Percentiles rank a stretch among this genome's conserved stretches.
These are phyloP conservation scores for Colletotrichum euphorbiae DNA, from an alignment of 2,329 filamentous ascomycete species.

Conservation along the genomic window DNA sequence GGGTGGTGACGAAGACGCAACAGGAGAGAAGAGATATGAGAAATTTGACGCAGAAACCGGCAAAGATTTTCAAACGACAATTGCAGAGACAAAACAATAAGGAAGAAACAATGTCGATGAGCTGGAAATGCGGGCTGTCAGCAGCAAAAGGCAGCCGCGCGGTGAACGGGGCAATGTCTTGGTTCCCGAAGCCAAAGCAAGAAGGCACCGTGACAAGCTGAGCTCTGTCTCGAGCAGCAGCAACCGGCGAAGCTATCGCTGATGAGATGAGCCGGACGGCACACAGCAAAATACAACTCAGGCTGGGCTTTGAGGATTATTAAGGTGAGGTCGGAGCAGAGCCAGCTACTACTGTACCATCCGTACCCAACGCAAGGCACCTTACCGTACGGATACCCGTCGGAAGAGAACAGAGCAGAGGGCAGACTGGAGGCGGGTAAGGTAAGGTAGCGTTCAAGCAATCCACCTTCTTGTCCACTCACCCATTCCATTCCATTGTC, in stretches of 20 bases:
- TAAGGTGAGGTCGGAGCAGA: constrained; percentile 28
- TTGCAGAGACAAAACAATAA: neutral
- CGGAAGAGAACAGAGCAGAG: too few species aligned
- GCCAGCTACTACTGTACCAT: neutral
- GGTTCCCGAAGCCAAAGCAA: neutral
- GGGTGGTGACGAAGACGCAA: neutral
- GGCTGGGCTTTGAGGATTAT: constrained; percentile 25
- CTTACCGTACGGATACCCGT: too few species aligned
- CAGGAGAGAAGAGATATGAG: neutral
- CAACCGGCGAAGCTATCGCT: constrained; percentile 6
- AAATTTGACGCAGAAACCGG: neutral
- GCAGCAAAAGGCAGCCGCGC: neutral
- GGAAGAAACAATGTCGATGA: neutral
- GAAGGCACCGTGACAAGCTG: too few species aligned
- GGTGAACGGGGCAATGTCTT: constrained; percentile 10
- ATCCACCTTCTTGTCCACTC: constrained; percentile 2
- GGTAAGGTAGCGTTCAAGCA: neutral
- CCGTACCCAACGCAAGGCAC: neutral
- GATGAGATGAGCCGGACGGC: constrained; percentile 2
- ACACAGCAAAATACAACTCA: neutral
- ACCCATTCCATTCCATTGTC: neutral
- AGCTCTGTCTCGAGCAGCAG: neutral
- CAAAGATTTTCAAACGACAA: neutral
- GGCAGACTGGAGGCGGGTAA: too few species aligned
- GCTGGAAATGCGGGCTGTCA: neutral